Percentiles rank a stretch among this genome's conserved stretches.
phyloP scores from a whole-genome alignment of 768 basidiomycete genomes.

The Suillus subluteus region DNA sequence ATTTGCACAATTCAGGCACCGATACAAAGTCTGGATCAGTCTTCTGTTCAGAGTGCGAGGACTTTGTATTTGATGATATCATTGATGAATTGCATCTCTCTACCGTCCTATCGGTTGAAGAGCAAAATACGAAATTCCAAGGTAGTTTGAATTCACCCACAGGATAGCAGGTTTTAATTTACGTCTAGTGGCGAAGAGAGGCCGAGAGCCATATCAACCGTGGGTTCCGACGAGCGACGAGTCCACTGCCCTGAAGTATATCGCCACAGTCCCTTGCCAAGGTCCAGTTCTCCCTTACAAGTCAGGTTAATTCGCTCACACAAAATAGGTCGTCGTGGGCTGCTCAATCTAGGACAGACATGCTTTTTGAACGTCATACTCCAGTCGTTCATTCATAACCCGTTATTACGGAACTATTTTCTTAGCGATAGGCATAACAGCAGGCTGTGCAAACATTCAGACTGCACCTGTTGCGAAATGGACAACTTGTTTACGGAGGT shows the following conservation, averaged over 20 bases:
- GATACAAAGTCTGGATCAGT: constrained; percentile 76
- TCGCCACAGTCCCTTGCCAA: constrained; percentile 69
- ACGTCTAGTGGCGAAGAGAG: constrained; percentile 39
- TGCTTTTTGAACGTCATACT: constrained; percentile 94
- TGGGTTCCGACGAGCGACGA: constrained; percentile 54
- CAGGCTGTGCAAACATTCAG: constrained; percentile 64
- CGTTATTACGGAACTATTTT: constrained; percentile 86
- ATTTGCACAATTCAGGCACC: constrained; percentile 50
- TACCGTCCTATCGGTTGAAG: constrained; percentile 56
- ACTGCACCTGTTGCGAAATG: constrained; percentile 93
- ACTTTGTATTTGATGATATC: constrained; percentile 67
- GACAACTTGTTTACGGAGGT: constrained; percentile 84
- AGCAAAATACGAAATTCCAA: constrained; percentile 63
- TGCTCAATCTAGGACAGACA: constrained; percentile 89
- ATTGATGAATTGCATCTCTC: constrained; percentile 52
- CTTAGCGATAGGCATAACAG: constrained; percentile 89
- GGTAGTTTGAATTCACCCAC: constrained; percentile 37
- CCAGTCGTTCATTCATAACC: constrained; percentile 89
- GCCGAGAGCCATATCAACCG: constrained; percentile 49
- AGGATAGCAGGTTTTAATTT: background rate
- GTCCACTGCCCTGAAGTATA: constrained; percentile 48
- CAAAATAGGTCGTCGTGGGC: constrained; percentile 70
- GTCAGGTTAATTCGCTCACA: constrained; percentile 6
- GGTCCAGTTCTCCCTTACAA: constrained; percentile 41
- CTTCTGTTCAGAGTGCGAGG: constrained; percentile 74